These are phyloP conservation scores for Hippophae tibetana DNA, from an alignment of 306 rosid genomes.

Conservation along the genomic window DNA sequence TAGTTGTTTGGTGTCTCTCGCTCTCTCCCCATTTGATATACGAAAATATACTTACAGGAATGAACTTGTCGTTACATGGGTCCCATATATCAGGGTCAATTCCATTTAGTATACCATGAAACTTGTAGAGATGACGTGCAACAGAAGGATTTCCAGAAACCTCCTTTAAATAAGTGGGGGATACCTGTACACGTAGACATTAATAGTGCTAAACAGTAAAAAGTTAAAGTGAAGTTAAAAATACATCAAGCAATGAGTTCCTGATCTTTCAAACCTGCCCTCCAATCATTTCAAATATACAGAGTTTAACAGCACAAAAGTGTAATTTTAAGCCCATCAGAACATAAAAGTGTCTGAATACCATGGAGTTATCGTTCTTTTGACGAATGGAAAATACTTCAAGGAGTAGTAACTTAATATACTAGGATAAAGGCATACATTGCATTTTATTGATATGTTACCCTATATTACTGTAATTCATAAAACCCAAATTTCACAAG, in stretches of 20 bases:
- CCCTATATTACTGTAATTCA: too few species aligned
- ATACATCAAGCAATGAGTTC: not conserved
- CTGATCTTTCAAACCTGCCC: not conserved
- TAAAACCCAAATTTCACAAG: too few species aligned
- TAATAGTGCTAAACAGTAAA: not conserved
- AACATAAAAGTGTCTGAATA: not conserved
- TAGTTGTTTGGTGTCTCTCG: too few species aligned
- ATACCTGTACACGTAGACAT: slow-evolving; percentile 55
- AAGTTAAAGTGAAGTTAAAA: not conserved
- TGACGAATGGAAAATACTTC: too few species aligned
- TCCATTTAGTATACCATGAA: slow-evolving; percentile 93
- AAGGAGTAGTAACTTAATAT: too few species aligned
- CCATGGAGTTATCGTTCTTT: too few species aligned
- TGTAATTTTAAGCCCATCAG: not conserved
- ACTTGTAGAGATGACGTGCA: slow-evolving; percentile 75
- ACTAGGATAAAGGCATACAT: too few species aligned
- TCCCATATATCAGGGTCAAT: slow-evolving; percentile 98
- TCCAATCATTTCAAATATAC: not conserved
- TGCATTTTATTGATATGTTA: too few species aligned
- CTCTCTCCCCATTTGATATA: too few species aligned
- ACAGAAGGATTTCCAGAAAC: slow-evolving; percentile 53
- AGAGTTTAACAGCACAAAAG: not conserved
- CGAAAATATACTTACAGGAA: slow-evolving; percentile 61
- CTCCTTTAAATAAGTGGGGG: slow-evolving; percentile 78
- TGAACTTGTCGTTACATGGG: slow-evolving; percentile 63